Percentiles rank a stretch among this genome's conserved stretches.
Evolutionary conservation across 192 early-diverging fungal species (phyloP).

Genomic region (Rhizoclosmatium globosum): DNA sequence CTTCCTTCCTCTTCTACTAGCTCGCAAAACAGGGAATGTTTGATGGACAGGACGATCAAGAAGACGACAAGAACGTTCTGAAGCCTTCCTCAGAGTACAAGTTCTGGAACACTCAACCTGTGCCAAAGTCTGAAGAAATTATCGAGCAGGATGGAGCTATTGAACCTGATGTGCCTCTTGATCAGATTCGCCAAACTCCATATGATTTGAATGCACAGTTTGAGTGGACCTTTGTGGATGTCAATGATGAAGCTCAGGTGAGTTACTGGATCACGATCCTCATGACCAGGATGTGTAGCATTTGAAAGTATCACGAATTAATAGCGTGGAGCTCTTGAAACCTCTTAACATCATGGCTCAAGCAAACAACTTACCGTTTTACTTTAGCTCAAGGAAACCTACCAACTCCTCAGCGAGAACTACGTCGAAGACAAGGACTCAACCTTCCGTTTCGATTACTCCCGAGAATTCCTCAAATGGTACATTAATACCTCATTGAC

Average conservation of each 20-base stretch:
- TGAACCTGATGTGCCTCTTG: conserved; percentile 75
- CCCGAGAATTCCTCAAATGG: conserved; percentile 92
- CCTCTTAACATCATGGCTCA: background rate
- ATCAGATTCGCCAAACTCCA: conserved; percentile 83
- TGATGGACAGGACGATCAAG: conserved; percentile 21
- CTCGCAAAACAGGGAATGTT: conserved; percentile 7
- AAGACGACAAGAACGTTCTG: conserved; percentile 31
- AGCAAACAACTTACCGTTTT: background rate
- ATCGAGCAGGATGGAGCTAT: conserved; percentile 76
- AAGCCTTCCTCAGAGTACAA: conserved; percentile 69
- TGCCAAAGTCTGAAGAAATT: conserved; percentile 68
- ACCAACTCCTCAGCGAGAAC: conserved; percentile 87
- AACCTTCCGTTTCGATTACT: conserved; percentile 97
- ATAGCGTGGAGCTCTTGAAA: background rate
- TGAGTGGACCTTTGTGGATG: conserved; percentile 87
- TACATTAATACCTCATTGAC: conserved; percentile 18
- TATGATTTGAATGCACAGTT: conserved; percentile 89
- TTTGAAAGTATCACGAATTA: too few species aligned
- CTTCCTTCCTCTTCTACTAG: background rate
- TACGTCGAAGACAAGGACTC: conserved; percentile 98
- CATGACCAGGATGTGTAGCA: background rate
- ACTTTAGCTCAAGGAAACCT: conserved; percentile 78
- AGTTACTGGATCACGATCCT: background rate
- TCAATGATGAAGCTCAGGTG: conserved; percentile 78
- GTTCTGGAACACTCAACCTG: conserved; percentile 99